Percentiles rank a stretch among this genome's conserved stretches.
These are phyloP conservation scores for Leccinum sublutescens DNA, from an alignment of 768 basidiomycete species.

Conservation along the genomic window DNA sequence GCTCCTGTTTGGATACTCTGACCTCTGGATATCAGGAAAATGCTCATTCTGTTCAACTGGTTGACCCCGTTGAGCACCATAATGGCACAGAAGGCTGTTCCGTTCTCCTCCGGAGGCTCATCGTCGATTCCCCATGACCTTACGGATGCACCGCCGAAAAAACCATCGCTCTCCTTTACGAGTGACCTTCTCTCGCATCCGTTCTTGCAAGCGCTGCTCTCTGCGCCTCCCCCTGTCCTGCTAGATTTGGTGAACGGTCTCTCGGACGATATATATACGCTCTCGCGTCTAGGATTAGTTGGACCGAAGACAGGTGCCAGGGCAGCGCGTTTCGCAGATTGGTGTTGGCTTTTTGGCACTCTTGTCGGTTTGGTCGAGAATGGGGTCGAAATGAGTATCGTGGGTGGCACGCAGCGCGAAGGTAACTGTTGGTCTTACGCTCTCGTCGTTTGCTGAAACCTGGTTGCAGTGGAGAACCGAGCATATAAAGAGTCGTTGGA, in stretches of 20 bases:
- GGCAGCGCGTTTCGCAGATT: slow-evolving; percentile 75
- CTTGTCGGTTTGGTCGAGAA: slow-evolving; percentile 83
- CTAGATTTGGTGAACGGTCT: slow-evolving; percentile 73
- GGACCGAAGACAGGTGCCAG: slow-evolving; percentile 62
- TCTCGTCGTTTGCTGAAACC: neutral
- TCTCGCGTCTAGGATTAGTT: slow-evolving; percentile 66
- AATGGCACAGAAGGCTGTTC: slow-evolving; percentile 64
- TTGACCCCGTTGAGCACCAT: slow-evolving; percentile 70
- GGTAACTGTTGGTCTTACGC: slow-evolving; percentile 37
- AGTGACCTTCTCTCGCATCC: slow-evolving; percentile 45
- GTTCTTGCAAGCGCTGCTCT: slow-evolving; percentile 70
- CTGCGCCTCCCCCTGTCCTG: slow-evolving; percentile 80
- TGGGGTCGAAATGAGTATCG: slow-evolving; percentile 72
- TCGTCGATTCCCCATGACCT: slow-evolving; percentile 25
- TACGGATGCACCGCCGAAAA: slow-evolving; percentile 9
- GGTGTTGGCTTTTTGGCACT: slow-evolving; percentile 84
- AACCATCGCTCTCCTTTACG: slow-evolving; percentile 8
- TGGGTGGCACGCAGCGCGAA: slow-evolving; percentile 59
- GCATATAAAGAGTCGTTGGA: slow-evolving; percentile 72
- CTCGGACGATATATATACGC: slow-evolving; percentile 80
- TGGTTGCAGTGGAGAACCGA: slow-evolving; percentile 62
- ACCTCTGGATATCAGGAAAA: slow-evolving; percentile 51
- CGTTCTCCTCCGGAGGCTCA: slow-evolving; percentile 46
- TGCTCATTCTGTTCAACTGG: slow-evolving; percentile 84
- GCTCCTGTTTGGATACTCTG: slow-evolving; percentile 1